phyloP scores from a whole-genome alignment of 2,329 filamentous ascomycete genomes.

The Helminthosporium solani region DNA sequence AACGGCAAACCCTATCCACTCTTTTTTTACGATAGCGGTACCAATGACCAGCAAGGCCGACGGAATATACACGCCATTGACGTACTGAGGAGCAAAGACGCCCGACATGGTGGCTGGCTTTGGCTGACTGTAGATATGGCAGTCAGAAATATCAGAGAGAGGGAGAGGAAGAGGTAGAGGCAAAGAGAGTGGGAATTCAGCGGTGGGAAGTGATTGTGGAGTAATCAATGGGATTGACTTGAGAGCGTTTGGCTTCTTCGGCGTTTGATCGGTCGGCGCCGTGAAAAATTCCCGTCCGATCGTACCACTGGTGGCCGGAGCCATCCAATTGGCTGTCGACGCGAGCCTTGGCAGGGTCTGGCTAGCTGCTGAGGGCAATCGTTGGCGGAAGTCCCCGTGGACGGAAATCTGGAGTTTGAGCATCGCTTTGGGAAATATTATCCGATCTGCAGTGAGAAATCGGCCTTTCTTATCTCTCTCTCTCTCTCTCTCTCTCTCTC shows the following conservation, averaged over 20 bases:
- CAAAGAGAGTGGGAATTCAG: neutral
- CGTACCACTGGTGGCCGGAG: conserved; percentile 8
- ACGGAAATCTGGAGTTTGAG: conserved; percentile 6
- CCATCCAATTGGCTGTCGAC: conserved; percentile 15
- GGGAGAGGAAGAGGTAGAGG: neutral
- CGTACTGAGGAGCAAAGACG: conserved; percentile 58
- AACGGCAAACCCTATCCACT: conserved; percentile 68
- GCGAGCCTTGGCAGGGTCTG: conserved; percentile 22
- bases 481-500: neutral
- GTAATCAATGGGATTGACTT: conserved; percentile 2
- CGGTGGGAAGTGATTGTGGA: conserved; percentile 5
- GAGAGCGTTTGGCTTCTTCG: conserved; percentile 7
- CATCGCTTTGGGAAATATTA: conserved; percentile 21
- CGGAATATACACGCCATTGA: conserved; percentile 82
- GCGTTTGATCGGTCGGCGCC: conserved; percentile 11
- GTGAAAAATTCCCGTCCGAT: conserved; percentile 17
- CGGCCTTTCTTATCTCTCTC: neutral
- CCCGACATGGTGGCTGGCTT: conserved; percentile 23
- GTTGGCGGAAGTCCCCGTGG: conserved; percentile 8
- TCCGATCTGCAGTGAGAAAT: no score
- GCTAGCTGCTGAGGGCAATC: conserved; percentile 6
- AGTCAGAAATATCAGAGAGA: neutral
- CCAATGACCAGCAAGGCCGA: conserved; percentile 76
- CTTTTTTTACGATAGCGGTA: conserved; percentile 73
- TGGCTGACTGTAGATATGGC: neutral